Percentiles rank a stretch among this genome's conserved stretches.
Evolutionary conservation across 73 alveolate genomes (phyloP).

Genomic region (Paramecium sonneborni): DNA sequence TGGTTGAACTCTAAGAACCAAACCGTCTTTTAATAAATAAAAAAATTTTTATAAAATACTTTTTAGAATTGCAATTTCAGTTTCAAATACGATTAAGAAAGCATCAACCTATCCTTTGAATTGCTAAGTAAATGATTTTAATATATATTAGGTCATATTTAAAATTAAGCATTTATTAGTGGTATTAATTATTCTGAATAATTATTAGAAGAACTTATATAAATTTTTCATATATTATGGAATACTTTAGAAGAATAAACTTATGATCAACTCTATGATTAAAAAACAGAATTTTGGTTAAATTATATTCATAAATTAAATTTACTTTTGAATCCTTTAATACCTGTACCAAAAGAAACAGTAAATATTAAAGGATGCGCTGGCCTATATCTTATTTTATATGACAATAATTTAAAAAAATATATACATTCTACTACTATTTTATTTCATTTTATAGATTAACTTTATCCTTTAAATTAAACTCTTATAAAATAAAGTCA

Average conservation of each 20-base stretch:
- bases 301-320: neutral
- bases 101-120: neutral
- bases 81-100: neutral
- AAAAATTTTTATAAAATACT: neutral
- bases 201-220: neutral
- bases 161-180: neutral
- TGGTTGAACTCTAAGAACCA: neutral
- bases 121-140: neutral
- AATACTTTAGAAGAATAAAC: neutral
- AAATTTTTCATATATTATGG: neutral
- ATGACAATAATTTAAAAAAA: neutral
- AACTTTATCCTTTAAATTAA: neutral
- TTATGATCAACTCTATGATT: neutral
- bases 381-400: neutral
- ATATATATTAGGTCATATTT: neutral
- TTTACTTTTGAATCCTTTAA: neutral
- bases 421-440: neutral
- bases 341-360: neutral
- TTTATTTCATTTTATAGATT: slow-evolving; percentile 6
- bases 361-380: neutral
- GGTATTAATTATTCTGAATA: neutral
- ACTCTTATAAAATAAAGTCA: neutral
- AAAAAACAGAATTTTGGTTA: neutral
- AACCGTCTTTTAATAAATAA: neutral
- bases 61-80: neutral